These are phyloP conservation scores for Carallia pectinifolia DNA, from an alignment of 345 rosid species.

Conservation along the genomic window DNA sequence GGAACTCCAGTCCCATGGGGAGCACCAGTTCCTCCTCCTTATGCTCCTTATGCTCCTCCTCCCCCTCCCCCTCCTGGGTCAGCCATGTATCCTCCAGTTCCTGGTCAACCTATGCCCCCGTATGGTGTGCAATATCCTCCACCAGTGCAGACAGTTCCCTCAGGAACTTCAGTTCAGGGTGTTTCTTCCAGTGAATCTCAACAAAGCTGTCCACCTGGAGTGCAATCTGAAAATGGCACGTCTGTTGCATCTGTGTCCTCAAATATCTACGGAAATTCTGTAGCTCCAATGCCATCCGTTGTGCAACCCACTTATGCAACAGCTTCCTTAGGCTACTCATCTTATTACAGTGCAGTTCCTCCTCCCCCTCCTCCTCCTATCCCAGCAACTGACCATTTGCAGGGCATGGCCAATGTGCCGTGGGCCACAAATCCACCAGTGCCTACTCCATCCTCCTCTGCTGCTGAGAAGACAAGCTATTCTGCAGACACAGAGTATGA, in stretches of 20 bases:
- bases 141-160: slow-evolving; percentile 63
- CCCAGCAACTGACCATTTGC: slow-evolving; percentile 52
- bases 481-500: slow-evolving; percentile 88
- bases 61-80: slow-evolving; percentile 71
- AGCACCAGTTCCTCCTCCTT: slow-evolving; percentile 73
- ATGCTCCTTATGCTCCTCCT: slow-evolving; percentile 69
- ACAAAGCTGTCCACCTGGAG: slow-evolving; percentile 88
- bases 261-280: slow-evolving; percentile 48
- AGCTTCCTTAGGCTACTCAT: slow-evolving; percentile 54
- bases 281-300: slow-evolving; percentile 40
- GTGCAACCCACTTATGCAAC: slow-evolving; percentile 58
- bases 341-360: slow-evolving; percentile 77
- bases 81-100: slow-evolving; percentile 57
- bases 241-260: slow-evolving; percentile 53
- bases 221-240: slow-evolving; percentile 60
- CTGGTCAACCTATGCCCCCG: slow-evolving; percentile 90
- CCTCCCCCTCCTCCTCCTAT: slow-evolving; percentile 54
- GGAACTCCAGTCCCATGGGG: slow-evolving; percentile 83
- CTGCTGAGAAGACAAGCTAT: slow-evolving; percentile 47
- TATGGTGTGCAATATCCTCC: slow-evolving; percentile 82
- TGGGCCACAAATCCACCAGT: slow-evolving; percentile 49
- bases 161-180: slow-evolving; percentile 54
- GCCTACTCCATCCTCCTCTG: slow-evolving; percentile 19
- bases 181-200: slow-evolving; percentile 61
- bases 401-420: slow-evolving; percentile 60